Percentiles rank a stretch among this genome's conserved stretches.
Conservation (phyloP, 768 basidiomycete genomes). For the Russula sp. region DNA sequence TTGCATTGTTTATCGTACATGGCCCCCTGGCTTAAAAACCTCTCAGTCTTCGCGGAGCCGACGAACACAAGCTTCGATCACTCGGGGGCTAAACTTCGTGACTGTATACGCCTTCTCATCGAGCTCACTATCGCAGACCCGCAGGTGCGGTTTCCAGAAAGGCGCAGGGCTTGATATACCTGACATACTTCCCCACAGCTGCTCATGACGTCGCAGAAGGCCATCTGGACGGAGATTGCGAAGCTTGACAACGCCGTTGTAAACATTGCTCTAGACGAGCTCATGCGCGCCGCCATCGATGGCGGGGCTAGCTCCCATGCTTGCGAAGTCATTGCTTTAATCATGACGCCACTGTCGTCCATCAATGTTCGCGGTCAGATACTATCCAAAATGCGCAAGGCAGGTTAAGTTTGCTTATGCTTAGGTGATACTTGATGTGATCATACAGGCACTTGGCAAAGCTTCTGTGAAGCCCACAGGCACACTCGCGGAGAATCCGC, state of each 20-base stretch:
- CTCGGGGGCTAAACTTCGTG: slow-evolving; percentile 68
- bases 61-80: slow-evolving; percentile 61
- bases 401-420: slow-evolving; percentile 27
- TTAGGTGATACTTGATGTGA: slow-evolving; percentile 1
- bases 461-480: slow-evolving; percentile 58
- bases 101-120: slow-evolving; percentile 73
- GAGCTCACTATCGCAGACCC: slow-evolving; percentile 66
- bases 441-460: slow-evolving; percentile 60
- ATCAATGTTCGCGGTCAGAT: slow-evolving; percentile 75
- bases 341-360: slow-evolving; percentile 67
- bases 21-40: slow-evolving; percentile 84
- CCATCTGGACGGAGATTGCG: slow-evolving; percentile 72
- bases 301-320: slow-evolving; percentile 69
- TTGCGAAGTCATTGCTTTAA: slow-evolving; percentile 70
- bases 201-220: slow-evolving; percentile 57
- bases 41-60: slow-evolving; percentile 65
- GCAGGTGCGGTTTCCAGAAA: slow-evolving; percentile 43
- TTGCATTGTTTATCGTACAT: slow-evolving; percentile 76
- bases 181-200: slow-evolving; percentile 38
- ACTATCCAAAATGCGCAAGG: slow-evolving; percentile 74
- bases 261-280: slow-evolving; percentile 72
- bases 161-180: background rate
- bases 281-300: slow-evolving; percentile 78
- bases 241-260: slow-evolving; percentile 60
- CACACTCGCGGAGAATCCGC: slow-evolving; percentile 60